A percentile compares a stretch with the other conserved stretches of the same genome.
Evolutionary conservation across 208 protist genomes (phyloP).

Genomic region (Eutreptiella sp.): DNA sequence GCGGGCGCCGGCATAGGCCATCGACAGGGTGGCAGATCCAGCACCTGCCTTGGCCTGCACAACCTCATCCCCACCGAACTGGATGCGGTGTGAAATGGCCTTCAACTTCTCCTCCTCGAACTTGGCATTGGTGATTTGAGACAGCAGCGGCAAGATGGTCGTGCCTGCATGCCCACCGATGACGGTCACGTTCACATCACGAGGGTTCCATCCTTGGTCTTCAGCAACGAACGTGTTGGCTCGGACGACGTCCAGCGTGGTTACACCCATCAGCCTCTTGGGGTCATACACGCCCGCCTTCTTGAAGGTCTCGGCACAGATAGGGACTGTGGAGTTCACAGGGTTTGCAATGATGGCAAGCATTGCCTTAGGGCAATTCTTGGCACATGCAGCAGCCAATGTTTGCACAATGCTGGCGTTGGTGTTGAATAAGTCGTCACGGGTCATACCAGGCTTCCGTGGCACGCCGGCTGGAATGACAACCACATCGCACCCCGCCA

Average conservation of each 20-base stretch:
- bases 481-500: constrained; percentile 47
- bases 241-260: constrained; percentile 48
- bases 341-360: constrained; percentile 60
- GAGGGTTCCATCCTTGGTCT: no score
- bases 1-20: no score
- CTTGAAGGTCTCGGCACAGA: constrained; percentile 45
- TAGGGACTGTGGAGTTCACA: constrained; percentile 63
- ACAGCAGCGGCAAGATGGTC: constrained; percentile 57
- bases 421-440: constrained; percentile 63
- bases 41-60: constrained; percentile 73
- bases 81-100: constrained; percentile 67
- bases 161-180: constrained; percentile 56
- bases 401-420: constrained; percentile 52
- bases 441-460: constrained; percentile 64
- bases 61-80: constrained; percentile 71
- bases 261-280: constrained; percentile 45
- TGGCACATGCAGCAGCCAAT: constrained; percentile 47
- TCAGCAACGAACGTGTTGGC: constrained; percentile 46
- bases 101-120: constrained; percentile 58
- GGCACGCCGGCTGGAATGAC: constrained; percentile 63
- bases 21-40: constrained; percentile 70
- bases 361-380: constrained; percentile 50
- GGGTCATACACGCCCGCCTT: constrained; percentile 38
- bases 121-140: no score
- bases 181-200: constrained; percentile 35